Evolutionary conservation across 306 rosid species (phyloP).

Genomic region (Cucurbita maxima): DNA sequence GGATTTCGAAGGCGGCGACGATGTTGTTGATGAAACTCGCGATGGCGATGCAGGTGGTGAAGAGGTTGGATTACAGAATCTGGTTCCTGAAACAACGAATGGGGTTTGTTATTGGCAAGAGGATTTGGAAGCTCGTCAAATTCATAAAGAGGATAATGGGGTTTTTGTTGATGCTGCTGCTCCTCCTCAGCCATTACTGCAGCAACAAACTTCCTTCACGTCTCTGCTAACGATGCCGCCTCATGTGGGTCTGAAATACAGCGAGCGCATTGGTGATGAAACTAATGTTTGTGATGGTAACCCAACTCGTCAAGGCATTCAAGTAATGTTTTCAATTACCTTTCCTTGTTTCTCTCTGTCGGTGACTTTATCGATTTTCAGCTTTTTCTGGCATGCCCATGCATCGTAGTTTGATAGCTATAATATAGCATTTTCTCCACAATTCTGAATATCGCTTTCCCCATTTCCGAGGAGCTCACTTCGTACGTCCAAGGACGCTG

Average conservation of each 20-base stretch:
- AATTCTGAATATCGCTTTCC: not conserved
- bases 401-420: not conserved
- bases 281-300: conserved; percentile 19
- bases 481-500: not conserved
- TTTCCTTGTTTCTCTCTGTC: not conserved
- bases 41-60: conserved; percentile 3
- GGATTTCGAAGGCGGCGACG: conserved; percentile 10
- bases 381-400: not conserved
- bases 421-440: not conserved
- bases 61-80: conserved; percentile 8
- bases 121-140: conserved; percentile 12
- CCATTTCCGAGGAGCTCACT: not conserved
- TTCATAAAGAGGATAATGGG: conserved; percentile 11
- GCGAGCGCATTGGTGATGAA: conserved; percentile 6
- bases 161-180: not conserved
- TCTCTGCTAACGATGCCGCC: conserved; percentile 30
- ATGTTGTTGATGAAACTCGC: not conserved
- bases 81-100: conserved; percentile 15
- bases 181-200: conserved; percentile 14
- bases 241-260: conserved; percentile 9
- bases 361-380: not conserved
- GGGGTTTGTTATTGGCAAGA: conserved; percentile 12
- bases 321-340: conserved; percentile 10
- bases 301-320: conserved; percentile 15
- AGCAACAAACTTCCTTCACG: conserved; percentile 15